Percentiles rank a stretch among this genome's conserved stretches.
Evolutionary conservation across 2,329 filamentous ascomycete genomes (phyloP).

Genomic region (Chaetomium strumarium): DNA sequence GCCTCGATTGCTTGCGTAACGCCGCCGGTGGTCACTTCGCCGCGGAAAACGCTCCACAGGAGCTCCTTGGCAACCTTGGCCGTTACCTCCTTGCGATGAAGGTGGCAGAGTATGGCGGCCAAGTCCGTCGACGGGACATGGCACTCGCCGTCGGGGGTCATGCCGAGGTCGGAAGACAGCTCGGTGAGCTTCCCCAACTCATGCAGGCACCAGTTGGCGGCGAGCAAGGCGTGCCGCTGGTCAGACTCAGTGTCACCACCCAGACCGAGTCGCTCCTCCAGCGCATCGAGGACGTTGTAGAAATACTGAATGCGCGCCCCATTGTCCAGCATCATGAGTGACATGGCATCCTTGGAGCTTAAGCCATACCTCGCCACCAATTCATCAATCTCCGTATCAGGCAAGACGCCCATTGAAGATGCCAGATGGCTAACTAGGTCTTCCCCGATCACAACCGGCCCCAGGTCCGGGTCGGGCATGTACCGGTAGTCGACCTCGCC

Average conservation of each 20-base stretch:
- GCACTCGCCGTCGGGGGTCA: constrained; percentile 43
- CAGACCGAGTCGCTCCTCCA: constrained; percentile 30
- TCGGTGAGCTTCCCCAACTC: constrained; percentile 65
- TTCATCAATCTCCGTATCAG: constrained; percentile 62
- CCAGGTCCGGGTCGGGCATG: constrained; percentile 93
- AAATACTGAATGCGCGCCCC: constrained; percentile 80
- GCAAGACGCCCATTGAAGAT: constrained; percentile 60
- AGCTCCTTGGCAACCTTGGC: constrained; percentile 54
- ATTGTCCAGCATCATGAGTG: constrained; percentile 69
- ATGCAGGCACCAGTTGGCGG: constrained; percentile 65
- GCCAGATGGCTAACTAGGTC: constrained; percentile 62
- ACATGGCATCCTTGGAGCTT: constrained; percentile 74
- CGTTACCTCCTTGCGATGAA: constrained; percentile 46
- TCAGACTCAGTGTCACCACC: constrained; percentile 13
- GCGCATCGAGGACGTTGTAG: constrained; percentile 53
- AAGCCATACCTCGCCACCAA: constrained; percentile 61
- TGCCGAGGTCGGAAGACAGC: constrained; percentile 33
- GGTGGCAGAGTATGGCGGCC: constrained; percentile 45
- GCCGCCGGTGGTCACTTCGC: constrained; percentile 33
- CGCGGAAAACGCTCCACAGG: constrained; percentile 46
- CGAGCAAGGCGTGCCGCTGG: constrained; percentile 39
- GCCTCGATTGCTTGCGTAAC: constrained; percentile 41
- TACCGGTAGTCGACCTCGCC: constrained; percentile 97
- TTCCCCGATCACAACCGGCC: constrained; percentile 67
- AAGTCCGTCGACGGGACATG: constrained; percentile 43